A percentile compares a stretch with the other conserved stretches of the same genome.
These are phyloP conservation scores for Metarhizium album DNA, from an alignment of 2,329 filamentous ascomycete genomes.

Conservation along the genomic window DNA sequence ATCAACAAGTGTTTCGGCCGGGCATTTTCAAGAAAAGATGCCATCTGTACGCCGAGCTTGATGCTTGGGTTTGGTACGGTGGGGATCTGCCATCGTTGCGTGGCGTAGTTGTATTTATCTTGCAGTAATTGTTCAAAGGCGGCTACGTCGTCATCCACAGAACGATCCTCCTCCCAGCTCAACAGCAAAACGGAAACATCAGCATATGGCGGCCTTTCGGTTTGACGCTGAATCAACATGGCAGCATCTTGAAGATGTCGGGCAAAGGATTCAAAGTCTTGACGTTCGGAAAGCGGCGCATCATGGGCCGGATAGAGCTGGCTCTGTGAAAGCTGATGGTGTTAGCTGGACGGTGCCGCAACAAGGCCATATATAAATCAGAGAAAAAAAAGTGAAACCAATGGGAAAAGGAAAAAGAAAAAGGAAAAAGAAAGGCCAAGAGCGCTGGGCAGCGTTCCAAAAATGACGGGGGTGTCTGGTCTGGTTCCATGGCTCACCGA, in stretches of 20 bases:
- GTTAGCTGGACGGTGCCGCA: neutral
- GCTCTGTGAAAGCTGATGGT: constrained; percentile 10
- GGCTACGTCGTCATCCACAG: constrained; percentile 40
- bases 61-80: constrained; percentile 46
- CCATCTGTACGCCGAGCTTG: constrained; percentile 50
- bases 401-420: too few relatives aligned
- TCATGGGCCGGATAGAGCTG: constrained; percentile 29
- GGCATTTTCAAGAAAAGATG: constrained; percentile 47
- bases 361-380: too few relatives aligned
- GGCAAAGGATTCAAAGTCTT: constrained; percentile 57
- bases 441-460: neutral
- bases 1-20: constrained; percentile 49
- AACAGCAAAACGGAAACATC: constrained; percentile 50
- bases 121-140: constrained; percentile 47
- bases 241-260: constrained; percentile 58
- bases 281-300: constrained; percentile 34
- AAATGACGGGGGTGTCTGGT: neutral
- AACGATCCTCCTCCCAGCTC: constrained; percentile 50
- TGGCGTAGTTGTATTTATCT: constrained; percentile 50
- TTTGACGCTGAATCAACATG: constrained; percentile 55
- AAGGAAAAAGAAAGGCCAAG: too few relatives aligned
- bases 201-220: constrained; percentile 45
- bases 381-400: too few relatives aligned
- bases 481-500: constrained; percentile 4
- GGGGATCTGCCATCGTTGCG: constrained; percentile 51